Percentiles rank a stretch among this genome's conserved stretches.
phyloP scores from a whole-genome alignment of 1,139 yeast species.

The Hanseniaspora uvarum region DNA sequence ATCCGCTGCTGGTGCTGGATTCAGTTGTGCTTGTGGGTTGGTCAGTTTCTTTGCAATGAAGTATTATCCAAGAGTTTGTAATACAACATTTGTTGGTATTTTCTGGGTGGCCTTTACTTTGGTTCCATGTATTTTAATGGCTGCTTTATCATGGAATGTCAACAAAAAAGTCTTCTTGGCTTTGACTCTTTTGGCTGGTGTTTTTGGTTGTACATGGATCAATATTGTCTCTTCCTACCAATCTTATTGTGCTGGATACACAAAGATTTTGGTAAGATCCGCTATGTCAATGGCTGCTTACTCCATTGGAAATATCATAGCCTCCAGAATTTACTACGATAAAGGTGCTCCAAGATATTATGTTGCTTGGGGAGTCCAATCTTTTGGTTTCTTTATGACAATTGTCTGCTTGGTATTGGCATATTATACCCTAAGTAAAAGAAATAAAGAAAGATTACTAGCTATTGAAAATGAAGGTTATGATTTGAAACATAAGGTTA shows the following conservation, averaged over 20 bases:
- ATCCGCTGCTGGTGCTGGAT: constrained; percentile 44
- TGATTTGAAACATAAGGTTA: constrained; percentile 27
- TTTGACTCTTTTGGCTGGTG: constrained; percentile 35
- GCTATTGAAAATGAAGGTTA: constrained; percentile 6
- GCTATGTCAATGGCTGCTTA: constrained; percentile 35
- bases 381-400: constrained; percentile 33
- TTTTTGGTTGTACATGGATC: constrained; percentile 38
- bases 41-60: constrained; percentile 27
- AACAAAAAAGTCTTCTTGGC: constrained; percentile 39
- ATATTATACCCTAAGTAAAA: constrained; percentile 33
- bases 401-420: constrained; percentile 35
- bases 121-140: constrained; percentile 40
- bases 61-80: constrained; percentile 18
- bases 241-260: constrained; percentile 35
- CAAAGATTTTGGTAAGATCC: constrained; percentile 36
- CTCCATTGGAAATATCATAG: constrained; percentile 37
- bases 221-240: constrained; percentile 35
- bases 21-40: constrained; percentile 33
- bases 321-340: constrained; percentile 40
- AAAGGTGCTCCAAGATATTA: constrained; percentile 36
- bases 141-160: constrained; percentile 35
- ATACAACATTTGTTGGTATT: constrained; percentile 33
- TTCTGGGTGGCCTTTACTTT: constrained; percentile 38
- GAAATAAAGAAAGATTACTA: constrained; percentile 34
- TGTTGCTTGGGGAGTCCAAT: constrained; percentile 47